Base-by-base conservation (phyloP, 2,329 filamentous ascomycete genomes). In the Amphichorda felina region DNA sequence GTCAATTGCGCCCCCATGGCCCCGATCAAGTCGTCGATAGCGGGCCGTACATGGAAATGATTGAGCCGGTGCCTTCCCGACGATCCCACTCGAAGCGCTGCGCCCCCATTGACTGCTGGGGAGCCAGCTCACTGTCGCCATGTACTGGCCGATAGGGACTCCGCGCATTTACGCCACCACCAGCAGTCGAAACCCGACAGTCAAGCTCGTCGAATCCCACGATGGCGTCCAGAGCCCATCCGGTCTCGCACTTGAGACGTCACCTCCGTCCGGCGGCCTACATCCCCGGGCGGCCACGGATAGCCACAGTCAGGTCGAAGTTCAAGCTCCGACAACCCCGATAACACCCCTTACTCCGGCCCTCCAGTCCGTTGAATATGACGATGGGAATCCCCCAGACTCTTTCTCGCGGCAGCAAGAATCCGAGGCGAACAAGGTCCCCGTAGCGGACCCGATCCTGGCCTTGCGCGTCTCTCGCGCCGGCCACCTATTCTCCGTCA, bases 91-190 rank as follows among this genome's bases (percentile, higher is more conserved):
- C 35, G 38, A 39, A 43, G 40, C 40, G 38, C 37, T 24, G 29
- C 39, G 38, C 38, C 37, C 39, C 29, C 25, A 30, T 40, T 33
- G 38, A 42, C 41, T 41, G 43, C 45, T 48, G 45, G 46, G 43
- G 45, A 45, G 47, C 42, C 44, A 33, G 29, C 30, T 24, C 14
- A 30, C 25, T 40, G 41, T 39, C 53, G 67, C 63, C 68, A 93
- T 91, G 85, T 93, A 93, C 71, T 93, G 85, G 85, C 85, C 85
- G 52, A 75, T 87, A 58, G 84, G 82, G 58, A 83, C 83, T 55
- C 83, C 85, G 53, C 78, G 79, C 56, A 78, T 88, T 56, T 89
- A 85, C 65, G 79, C 83, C 53, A 82, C 82, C 48, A 82, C 70
- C 63, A 83, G 75, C 61, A 73, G 71, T 51, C 68, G 69, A 55